Conservation (phyloP, 2,329 filamentous ascomycete genomes). For the Pseudocercospora vitis region DNA sequence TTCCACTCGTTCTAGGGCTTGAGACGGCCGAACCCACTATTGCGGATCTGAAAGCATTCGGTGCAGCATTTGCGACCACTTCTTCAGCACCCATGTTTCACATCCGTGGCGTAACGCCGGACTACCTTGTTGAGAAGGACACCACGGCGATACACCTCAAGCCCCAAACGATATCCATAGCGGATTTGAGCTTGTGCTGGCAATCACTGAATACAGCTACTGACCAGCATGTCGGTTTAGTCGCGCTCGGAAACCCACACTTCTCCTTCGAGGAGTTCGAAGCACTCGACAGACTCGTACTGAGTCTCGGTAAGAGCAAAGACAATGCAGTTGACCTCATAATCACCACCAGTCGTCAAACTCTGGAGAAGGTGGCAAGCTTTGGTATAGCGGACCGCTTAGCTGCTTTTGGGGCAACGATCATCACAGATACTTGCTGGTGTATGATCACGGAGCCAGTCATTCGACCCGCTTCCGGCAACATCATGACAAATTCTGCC, state of each 20-base stretch:
- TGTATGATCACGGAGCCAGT: conserved; percentile 49
- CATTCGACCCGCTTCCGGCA: conserved; percentile 32
- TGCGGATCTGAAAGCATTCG: conserved; percentile 46
- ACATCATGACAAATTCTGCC: conserved; percentile 49
- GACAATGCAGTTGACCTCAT: not conserved
- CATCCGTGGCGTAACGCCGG: conserved; percentile 44
- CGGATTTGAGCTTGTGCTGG: conserved; percentile 5
- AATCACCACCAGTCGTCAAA: conserved; percentile 15
- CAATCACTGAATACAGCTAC: conserved; percentile 18
- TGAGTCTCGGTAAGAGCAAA: not conserved
- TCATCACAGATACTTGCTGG: conserved; percentile 52
- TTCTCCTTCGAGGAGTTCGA: conserved; percentile 44
- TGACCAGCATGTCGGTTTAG: conserved; percentile 36
- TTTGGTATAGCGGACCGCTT: too few species aligned
- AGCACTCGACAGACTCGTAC: conserved; percentile 34
- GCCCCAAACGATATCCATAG: not conserved
- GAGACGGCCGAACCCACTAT: conserved; percentile 30
- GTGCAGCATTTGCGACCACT: conserved; percentile 48
- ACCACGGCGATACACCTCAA: conserved; percentile 5
- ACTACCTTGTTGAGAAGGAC: conserved; percentile 32
- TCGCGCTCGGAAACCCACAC: conserved; percentile 51
- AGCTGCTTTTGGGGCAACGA: too few species aligned
- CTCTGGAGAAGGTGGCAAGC: conserved; percentile 28
- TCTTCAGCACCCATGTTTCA: conserved; percentile 50
- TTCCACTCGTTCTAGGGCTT: conserved; percentile 43